Evolutionary conservation across 176 grass and related monocot genomes (phyloP).

Genomic region (Avena sativa): DNA sequence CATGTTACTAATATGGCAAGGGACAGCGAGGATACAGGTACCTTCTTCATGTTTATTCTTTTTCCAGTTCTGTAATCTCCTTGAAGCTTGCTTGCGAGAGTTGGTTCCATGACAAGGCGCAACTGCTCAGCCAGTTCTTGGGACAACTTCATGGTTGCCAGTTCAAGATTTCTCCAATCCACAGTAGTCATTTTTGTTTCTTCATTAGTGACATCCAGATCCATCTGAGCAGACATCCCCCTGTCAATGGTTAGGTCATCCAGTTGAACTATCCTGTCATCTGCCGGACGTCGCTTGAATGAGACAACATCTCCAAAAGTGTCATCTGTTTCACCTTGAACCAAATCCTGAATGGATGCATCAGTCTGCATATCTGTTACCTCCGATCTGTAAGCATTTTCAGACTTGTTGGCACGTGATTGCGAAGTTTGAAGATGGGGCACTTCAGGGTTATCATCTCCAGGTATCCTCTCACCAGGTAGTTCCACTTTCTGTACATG

Average conservation of each 20-base stretch:
- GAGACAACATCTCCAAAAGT: conserved; percentile 62
- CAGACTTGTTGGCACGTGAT: conserved; percentile 52
- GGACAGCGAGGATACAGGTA: conserved; percentile 37
- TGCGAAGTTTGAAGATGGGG: conserved; percentile 61
- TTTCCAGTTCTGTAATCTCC: conserved; percentile 99
- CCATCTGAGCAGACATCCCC: conserved; percentile 52
- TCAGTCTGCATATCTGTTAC: conserved; percentile 45
- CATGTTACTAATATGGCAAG: not conserved
- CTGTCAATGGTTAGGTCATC: conserved; percentile 38
- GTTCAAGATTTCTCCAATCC: conserved; percentile 81
- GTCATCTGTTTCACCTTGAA: conserved; percentile 40
- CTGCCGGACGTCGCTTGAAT: conserved; percentile 55
- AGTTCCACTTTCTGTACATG: conserved; percentile 52
- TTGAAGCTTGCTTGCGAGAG: conserved; percentile 96
- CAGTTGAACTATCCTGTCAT: conserved; percentile 50
- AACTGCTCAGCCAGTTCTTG: conserved; percentile 95
- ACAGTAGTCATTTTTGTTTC: conserved; percentile 50
- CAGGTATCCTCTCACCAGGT: conserved; percentile 36
- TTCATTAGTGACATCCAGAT: conserved; percentile 52
- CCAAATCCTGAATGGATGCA: conserved; percentile 44
- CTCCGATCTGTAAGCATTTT: conserved; percentile 53
- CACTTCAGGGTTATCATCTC: conserved; percentile 58
- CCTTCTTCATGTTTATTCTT: conserved; percentile 99
- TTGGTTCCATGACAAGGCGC: conserved; percentile 92
- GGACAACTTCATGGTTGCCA: conserved; percentile 76